Conservation (phyloP, 306 rosid genomes). For the Gastrolobium bilobum region DNA sequence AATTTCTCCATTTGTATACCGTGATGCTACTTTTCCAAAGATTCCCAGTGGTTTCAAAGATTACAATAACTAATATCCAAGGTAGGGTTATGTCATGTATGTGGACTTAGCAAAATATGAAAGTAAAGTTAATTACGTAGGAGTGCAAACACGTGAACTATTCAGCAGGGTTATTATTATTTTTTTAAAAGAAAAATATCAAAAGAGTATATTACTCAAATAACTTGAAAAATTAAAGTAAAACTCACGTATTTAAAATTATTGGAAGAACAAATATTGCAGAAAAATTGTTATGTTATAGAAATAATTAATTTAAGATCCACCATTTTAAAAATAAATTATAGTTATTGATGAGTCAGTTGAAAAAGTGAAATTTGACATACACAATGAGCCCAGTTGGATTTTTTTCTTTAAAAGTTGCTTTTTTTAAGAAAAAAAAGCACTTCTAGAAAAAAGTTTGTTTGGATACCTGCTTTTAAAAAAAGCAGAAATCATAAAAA, state of each 20-base stretch:
- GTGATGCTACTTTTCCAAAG: constrained; percentile 48
- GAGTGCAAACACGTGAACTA: constrained; percentile 36
- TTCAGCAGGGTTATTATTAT: background rate
- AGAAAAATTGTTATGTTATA: too few species aligned
- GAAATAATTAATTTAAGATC: too few species aligned
- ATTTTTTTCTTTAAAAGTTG: too few species aligned
- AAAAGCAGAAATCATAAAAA: too few species aligned
- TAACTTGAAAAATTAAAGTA: background rate
- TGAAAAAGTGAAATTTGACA: too few species aligned
- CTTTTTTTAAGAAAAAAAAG: too few species aligned
- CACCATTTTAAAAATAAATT: too few species aligned
- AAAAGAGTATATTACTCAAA: background rate
- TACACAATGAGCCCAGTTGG: too few species aligned
- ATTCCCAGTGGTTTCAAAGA: constrained; percentile 41
- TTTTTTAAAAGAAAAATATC: background rate
- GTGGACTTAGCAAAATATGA: constrained; percentile 29
- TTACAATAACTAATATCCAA: constrained; percentile 39
- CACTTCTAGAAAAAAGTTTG: too few species aligned
- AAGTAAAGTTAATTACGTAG: background rate
- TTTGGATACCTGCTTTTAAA: too few species aligned
- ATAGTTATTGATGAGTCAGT: too few species aligned
- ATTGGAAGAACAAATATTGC: too few species aligned
- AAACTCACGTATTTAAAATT: background rate
- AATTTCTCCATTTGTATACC: constrained; percentile 55
- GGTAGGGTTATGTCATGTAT: background rate